phyloP scores from a whole-genome alignment of 805 yeast genomes.

The Pichia manshurica region DNA sequence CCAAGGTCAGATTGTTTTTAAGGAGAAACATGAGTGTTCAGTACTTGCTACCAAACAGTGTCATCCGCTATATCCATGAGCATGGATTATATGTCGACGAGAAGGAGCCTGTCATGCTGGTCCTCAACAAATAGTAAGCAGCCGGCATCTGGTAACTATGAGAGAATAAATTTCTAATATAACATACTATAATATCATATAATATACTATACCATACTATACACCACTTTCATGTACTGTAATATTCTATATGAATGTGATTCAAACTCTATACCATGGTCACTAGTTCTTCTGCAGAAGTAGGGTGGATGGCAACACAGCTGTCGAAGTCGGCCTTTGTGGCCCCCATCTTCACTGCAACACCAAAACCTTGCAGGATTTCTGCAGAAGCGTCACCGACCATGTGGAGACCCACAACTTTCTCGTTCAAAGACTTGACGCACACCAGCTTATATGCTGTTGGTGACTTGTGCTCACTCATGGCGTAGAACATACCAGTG shows the following conservation, averaged over 20 bases:
- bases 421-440: conserved; percentile 70
- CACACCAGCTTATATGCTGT: conserved; percentile 79
- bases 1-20: conserved; percentile 87
- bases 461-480: conserved; percentile 76
- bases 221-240: too few relatives aligned
- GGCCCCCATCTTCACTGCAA: conserved; percentile 98
- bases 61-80: conserved; percentile 90
- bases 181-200: too few relatives aligned
- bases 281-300: conserved; percentile 95
- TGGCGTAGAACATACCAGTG: conserved; percentile 89
- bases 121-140: conserved; percentile 33
- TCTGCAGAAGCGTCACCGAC: conserved; percentile 91
- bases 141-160: too few relatives aligned
- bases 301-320: conserved; percentile 98
- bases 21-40: conserved; percentile 97
- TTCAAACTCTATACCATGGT: conserved; percentile 45
- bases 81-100: conserved; percentile 80
- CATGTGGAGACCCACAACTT: conserved; percentile 90
- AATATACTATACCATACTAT: too few relatives aligned
- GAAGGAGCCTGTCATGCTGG: conserved; percentile 92
- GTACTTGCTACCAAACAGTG: conserved; percentile 87
- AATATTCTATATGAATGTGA: conserved; percentile 16
- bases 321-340: conserved; percentile 92
- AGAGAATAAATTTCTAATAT: too few relatives aligned
- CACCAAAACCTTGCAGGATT: conserved; percentile 97